These are phyloP conservation scores for Bacterosira constricta DNA, from an alignment of 108 stramenopile genomes.

Conservation along the genomic window DNA sequence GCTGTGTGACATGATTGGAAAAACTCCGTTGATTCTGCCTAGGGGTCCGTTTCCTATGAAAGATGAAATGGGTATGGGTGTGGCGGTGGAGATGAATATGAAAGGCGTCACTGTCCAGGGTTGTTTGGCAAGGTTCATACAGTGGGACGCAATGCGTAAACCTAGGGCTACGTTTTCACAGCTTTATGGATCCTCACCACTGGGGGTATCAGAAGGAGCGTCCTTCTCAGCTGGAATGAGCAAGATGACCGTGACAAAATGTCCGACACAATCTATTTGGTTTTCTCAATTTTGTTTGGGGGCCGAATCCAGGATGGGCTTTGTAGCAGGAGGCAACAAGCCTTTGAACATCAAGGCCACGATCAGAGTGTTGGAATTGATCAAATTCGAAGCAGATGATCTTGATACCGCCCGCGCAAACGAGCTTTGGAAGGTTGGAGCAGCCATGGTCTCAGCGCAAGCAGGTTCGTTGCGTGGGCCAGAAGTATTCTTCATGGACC, in stretches of 20 bases:
- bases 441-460: background rate
- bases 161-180: too few relatives aligned
- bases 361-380: background rate
- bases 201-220: background rate
- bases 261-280: slow-evolving; percentile 19
- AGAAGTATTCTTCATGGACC: background rate
- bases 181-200: background rate
- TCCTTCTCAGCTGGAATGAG: background rate
- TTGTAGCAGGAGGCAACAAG: background rate
- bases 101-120: too few relatives aligned
- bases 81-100: slow-evolving; percentile 39
- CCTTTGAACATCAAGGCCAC: background rate
- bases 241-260: background rate
- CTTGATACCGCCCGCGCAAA: background rate
- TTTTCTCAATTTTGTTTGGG: slow-evolving; percentile 7
- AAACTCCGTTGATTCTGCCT: slow-evolving; percentile 2
- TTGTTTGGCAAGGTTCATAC: too few relatives aligned
- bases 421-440: background rate
- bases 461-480: slow-evolving; percentile 4
- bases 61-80: slow-evolving; percentile 38
- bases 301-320: slow-evolving; percentile 12
- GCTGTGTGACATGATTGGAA: slow-evolving; percentile 14
- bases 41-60: slow-evolving; percentile 28
- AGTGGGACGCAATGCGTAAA: too few relatives aligned
- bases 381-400: background rate